Evolutionary conservation across 176 grass and related monocot species (phyloP), one percentile per base, ranked within the genome.

Genomic region (Panicum miliaceum): DNA sequence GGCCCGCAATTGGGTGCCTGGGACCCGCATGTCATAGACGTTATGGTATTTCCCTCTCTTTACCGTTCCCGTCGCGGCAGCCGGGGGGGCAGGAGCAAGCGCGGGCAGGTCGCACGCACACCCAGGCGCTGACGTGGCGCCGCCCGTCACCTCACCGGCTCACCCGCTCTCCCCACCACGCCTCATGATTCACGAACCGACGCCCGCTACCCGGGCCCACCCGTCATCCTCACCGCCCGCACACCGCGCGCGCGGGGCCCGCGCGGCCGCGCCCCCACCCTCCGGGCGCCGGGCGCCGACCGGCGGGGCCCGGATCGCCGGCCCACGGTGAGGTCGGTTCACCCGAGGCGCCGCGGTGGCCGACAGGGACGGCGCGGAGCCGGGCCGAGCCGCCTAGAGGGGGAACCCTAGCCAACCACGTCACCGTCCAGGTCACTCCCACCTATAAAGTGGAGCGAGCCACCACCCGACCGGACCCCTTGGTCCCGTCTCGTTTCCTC

Each of bases 401-500:
- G 43, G 38, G 71, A 89, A 50, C 83, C 83, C 79, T 89, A 86
- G 74, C 86, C 83, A 69, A 35, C 86, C 90, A 89, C 79, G 83
- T 88, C 90, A 85, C 45, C 4, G 4, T 81, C 86, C 90, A 92
- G 58, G 90, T 92, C 90, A 89, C 61, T 29, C 25, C 66, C 40
- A 79, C 9, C 73, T 83, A 82, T 88, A 68, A 82, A 86, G 50
- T 4, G 3, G 22, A 25, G 27, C 59, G 32, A 57, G 54, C 53
- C 53, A 61, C 36, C 70, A 47, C 60, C 66, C 46, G 5, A 36
- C 38, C 77, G 14, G 77, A 68, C 64, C 41, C 25, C 23, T 45
- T 0, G 35, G 10, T 3, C 41, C 43, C 69, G 43, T 50, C 52
- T 69, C 63, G 20, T 54, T 70, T 64, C 64, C 43, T 68, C 59